Evolutionary conservation across 805 yeast genomes (phyloP).

Genomic region (Millerozyma acaciae): DNA sequence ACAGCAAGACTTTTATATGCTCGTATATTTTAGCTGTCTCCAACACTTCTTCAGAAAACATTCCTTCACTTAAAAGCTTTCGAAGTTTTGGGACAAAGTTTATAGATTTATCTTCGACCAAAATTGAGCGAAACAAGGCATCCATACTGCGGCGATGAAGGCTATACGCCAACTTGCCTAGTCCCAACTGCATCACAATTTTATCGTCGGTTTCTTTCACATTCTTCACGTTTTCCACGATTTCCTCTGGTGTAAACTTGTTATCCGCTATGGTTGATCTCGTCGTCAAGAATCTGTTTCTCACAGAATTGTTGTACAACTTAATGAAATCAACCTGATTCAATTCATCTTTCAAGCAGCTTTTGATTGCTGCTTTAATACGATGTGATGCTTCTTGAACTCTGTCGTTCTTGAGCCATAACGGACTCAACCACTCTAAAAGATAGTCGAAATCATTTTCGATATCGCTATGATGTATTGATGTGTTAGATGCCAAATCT

Average conservation of each 20-base stretch:
- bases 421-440: conserved; percentile 31
- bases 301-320: conserved; percentile 31
- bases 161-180: conserved; percentile 16
- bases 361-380: conserved; percentile 32
- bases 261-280: conserved; percentile 7
- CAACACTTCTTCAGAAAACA: conserved; percentile 1
- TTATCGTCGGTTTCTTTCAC: conserved; percentile 22
- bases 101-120: conserved; percentile 9
- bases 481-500: conserved; percentile 3
- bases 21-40: conserved; percentile 12
- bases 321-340: conserved; percentile 31
- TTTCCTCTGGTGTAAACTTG: conserved; percentile 4
- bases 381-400: conserved; percentile 29
- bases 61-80: conserved; percentile 5
- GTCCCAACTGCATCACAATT: conserved; percentile 19
- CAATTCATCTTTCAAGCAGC: conserved; percentile 31
- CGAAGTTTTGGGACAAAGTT: conserved; percentile 5
- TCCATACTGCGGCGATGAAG: conserved; percentile 27
- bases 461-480: conserved; percentile 13
- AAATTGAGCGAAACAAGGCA: conserved; percentile 19
- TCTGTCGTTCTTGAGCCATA: conserved; percentile 14
- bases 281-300: conserved; percentile 12
- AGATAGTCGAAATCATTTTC: conserved; percentile 34
- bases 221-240: conserved; percentile 12
- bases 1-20: conserved; percentile 13